Conservation (phyloP, 345 rosid species). For the Salix purpurea region DNA sequence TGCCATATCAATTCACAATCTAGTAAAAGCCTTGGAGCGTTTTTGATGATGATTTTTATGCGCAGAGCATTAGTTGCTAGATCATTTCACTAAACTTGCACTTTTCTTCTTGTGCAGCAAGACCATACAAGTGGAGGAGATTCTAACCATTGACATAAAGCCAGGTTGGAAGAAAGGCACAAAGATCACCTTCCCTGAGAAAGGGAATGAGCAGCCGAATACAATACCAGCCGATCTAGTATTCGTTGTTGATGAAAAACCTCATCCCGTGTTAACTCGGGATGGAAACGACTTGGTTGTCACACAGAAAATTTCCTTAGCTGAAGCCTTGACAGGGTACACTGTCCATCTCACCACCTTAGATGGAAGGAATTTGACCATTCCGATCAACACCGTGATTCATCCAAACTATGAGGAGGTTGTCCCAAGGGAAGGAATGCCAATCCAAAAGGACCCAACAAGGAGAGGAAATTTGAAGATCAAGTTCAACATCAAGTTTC, state of each 20-base stretch:
- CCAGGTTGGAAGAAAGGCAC: conserved; percentile 33
- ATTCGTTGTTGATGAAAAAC: conserved; percentile 23
- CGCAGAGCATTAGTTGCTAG: not conserved
- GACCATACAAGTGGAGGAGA: conserved; percentile 18
- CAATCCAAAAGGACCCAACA: conserved; percentile 6
- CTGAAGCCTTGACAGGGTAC: conserved; percentile 23
- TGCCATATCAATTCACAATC: not conserved
- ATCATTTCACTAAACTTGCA: not conserved
- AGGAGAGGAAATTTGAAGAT: conserved; percentile 17
- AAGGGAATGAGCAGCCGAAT: conserved; percentile 19
- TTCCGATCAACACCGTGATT: conserved; percentile 11
- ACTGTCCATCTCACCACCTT: conserved; percentile 19
- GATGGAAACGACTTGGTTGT: conserved; percentile 21
- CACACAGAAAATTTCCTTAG: conserved; percentile 18
- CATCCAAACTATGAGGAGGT: conserved; percentile 18
- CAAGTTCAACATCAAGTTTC: conserved; percentile 23
- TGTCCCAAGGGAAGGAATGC: conserved; percentile 24
- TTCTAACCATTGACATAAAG: conserved; percentile 19
- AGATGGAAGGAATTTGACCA: conserved; percentile 20
- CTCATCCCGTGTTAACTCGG: conserved; percentile 13
- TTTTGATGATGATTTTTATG: not conserved
- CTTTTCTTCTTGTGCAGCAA: conserved; percentile 6
- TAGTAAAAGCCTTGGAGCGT: not conserved
- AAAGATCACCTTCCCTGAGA: conserved; percentile 23
- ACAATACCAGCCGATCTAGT: conserved; percentile 17